A percentile compares a stretch with the other conserved stretches of the same genome.
Evolutionary conservation across 2,329 filamentous ascomycete species (phyloP).

Genomic region (Neocatenulostroma microsporum): DNA sequence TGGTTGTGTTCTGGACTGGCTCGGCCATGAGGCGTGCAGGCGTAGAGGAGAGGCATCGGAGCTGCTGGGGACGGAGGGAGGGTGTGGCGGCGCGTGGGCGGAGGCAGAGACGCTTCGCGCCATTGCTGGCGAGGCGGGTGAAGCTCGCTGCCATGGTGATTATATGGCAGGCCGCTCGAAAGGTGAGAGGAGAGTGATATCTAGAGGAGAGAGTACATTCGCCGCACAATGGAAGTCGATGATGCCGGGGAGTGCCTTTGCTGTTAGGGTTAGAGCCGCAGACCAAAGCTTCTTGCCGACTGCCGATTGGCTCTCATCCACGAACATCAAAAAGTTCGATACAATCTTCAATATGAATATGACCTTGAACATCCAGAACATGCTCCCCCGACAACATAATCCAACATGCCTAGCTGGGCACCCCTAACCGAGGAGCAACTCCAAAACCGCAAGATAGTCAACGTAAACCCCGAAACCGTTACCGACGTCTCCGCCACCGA

Average conservation of each 20-base stretch:
- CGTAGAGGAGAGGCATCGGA: constrained; percentile 60
- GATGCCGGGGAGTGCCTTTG: constrained; percentile 12
- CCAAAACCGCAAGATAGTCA: constrained; percentile 67
- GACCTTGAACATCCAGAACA: constrained; percentile 5
- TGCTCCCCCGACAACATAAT: constrained; percentile 5
- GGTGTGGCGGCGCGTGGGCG: constrained; percentile 42
- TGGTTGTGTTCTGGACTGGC: constrained; percentile 37
- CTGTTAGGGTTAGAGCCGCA: not conserved
- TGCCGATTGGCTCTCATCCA: not conserved
- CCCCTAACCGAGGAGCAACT: constrained; percentile 45
- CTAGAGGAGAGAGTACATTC: constrained; percentile 14
- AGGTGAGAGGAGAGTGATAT: constrained; percentile 7
- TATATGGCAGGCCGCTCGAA: constrained; percentile 12
- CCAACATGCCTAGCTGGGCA: constrained; percentile 26
- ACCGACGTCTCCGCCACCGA: constrained; percentile 83
- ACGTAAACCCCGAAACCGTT: constrained; percentile 83
- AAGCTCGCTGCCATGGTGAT: constrained; percentile 61
- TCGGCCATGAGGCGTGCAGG: constrained; percentile 56
- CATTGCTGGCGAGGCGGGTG: constrained; percentile 62
- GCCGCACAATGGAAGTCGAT: constrained; percentile 10
- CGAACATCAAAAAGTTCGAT: constrained; percentile 3
- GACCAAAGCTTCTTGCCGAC: not conserved
- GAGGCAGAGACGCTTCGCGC: constrained; percentile 57
- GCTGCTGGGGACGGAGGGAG: constrained; percentile 29
- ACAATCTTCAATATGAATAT: not conserved